Conservation (phyloP, 495 filamentous ascomycete species). For the Daldinia caldariorum region DNA sequence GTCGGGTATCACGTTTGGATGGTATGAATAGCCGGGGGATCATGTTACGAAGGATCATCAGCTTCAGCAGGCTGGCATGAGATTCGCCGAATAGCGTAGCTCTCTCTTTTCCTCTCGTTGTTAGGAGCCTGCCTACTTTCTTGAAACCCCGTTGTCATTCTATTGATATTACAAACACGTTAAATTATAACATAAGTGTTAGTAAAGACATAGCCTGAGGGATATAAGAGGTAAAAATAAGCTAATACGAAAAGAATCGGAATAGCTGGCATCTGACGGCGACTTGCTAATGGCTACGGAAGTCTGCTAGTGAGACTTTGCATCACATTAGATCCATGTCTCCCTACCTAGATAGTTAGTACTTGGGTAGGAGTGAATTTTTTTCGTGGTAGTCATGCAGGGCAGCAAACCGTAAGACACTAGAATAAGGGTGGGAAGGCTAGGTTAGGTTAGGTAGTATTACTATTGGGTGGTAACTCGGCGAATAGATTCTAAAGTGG, state of each 20-base stretch:
- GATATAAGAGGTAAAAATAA: conserved; percentile 23
- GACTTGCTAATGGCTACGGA: conserved; percentile 36
- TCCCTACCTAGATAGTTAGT: conserved; percentile 17
- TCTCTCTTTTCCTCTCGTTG: not conserved
- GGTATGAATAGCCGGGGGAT: conserved; percentile 6
- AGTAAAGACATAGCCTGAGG: not conserved
- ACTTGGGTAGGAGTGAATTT: conserved; percentile 28
- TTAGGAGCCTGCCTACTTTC: conserved; percentile 2
- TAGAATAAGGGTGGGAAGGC: conserved; percentile 22
- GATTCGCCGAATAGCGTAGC: not conserved
- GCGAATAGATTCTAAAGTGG: conserved; percentile 22
- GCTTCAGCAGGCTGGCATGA: conserved; percentile 11
- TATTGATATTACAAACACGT: not conserved
- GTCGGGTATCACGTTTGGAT: conserved; percentile 27
- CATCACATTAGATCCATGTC: conserved; percentile 35
- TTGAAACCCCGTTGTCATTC: not conserved
- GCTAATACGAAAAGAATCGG: conserved; percentile 16
- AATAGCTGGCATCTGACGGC: conserved; percentile 21
- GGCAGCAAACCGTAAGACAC: conserved; percentile 42
- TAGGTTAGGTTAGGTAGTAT: conserved; percentile 15
- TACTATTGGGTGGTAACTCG: conserved; percentile 30
- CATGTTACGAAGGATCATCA: conserved; percentile 17
- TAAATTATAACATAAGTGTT: conserved; percentile 1
- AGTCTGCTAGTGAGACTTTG: conserved; percentile 42
- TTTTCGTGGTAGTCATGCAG: conserved; percentile 35